phyloP scores from a whole-genome alignment of 1,284 basidiomycete species.

The Apiotrichum sp. region DNA sequence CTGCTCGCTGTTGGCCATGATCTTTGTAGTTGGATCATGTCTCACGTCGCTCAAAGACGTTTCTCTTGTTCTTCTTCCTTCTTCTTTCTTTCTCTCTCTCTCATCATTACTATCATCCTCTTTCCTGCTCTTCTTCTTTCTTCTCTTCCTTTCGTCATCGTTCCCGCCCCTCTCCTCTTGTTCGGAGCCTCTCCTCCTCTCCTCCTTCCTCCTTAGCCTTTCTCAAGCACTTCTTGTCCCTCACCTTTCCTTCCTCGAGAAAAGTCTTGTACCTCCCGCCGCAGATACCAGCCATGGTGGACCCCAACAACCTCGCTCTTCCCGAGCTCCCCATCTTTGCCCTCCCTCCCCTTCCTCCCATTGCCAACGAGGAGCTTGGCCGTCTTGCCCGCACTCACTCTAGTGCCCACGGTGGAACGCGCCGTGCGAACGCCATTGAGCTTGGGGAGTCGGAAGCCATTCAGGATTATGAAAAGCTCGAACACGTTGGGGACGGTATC shows the following conservation, averaged over 20 bases:
- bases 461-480: conserved; percentile 40
- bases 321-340: conserved; percentile 14
- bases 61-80: not conserved
- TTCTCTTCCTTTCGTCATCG: no score
- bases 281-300: not conserved
- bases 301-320: conserved; percentile 10
- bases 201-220: not conserved
- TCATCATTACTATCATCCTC: not conserved
- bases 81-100: not conserved
- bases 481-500: conserved; percentile 38
- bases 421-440: conserved; percentile 10
- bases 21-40: no score
- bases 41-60: no score
- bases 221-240: not conserved
- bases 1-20: no score
- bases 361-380: conserved; percentile 20
- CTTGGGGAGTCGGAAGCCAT: conserved; percentile 7
- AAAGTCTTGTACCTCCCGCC: no score
- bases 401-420: conserved; percentile 3
- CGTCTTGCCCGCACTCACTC: conserved; percentile 27
- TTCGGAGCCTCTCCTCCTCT: not conserved
- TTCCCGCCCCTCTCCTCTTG: not conserved
- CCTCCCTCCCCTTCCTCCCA: conserved; percentile 30
- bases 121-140: not conserved
- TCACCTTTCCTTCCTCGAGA: not conserved